Percentiles rank a stretch among this genome's conserved stretches.
Conservation (phyloP, 495 filamentous ascomycete species). For the Tuber magnatum region DNA sequence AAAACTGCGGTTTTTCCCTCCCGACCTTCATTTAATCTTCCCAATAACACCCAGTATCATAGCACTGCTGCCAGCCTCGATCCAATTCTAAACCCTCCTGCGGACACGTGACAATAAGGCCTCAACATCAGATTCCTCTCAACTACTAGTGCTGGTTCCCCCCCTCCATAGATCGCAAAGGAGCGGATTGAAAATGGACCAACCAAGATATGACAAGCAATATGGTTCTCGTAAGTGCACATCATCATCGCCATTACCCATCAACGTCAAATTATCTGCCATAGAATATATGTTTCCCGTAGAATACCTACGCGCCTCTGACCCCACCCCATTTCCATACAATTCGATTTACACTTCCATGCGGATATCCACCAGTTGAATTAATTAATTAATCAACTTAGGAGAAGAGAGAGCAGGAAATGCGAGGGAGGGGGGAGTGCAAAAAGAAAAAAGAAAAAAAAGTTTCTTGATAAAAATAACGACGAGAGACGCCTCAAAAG, state of each 20-base stretch:
- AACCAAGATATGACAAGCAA: slow-evolving; percentile 2
- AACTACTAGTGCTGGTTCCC: not conserved
- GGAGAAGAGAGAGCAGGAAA: not conserved
- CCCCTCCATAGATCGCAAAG: not conserved
- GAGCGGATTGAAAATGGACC: not conserved
- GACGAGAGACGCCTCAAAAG: not conserved
- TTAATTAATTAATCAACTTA: not conserved
- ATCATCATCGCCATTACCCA: not conserved
- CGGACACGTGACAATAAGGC: slow-evolving; percentile 1
- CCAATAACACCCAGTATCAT: not conserved
- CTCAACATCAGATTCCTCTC: not conserved
- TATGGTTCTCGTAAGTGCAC: not conserved
- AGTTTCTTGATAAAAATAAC: not conserved
- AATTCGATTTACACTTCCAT: slow-evolving; percentile 1
- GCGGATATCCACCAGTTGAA: not conserved
- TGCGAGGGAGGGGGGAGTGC: not conserved
- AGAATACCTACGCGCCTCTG: not conserved
- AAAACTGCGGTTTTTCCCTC: not conserved
- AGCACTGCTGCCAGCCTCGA: no score
- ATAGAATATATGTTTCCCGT: not conserved
- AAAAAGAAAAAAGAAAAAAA: not conserved
- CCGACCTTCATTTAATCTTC: not conserved
- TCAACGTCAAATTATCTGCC: not conserved
- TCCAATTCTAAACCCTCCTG: not conserved
- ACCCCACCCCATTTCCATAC: not conserved